Evolutionary conservation across 73 alveolate species (phyloP), one percentile per base, ranked within the genome.

Genomic region (Halteria grandinella): DNA sequence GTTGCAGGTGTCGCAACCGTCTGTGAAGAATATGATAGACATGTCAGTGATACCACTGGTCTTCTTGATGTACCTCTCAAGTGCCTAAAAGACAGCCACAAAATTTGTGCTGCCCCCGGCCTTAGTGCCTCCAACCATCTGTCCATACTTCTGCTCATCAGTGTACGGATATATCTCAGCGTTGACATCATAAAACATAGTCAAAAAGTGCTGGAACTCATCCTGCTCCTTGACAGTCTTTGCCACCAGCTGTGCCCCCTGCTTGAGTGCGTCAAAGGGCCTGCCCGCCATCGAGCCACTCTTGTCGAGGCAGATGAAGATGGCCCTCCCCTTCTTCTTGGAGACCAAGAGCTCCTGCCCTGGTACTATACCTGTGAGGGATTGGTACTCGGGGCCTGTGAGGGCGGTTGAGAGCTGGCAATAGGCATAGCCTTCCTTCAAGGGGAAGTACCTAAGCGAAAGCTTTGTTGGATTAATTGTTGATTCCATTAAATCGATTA

Each of bases 231-330:
- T 37, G 17, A 60, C 76, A n/a, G 52, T 52, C 34, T 64, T 14
- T 14, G 79, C 79, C n/a, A n/a, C n/a, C n/a, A n/a, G n/a, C n/a
- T n/a, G n/a, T n/a, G n/a, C n/a, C 2, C 90, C 90, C 44, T 58
- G 53, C 32, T 37, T 40, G 7, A 80, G 55, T 25, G 90, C 84
- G 12, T 52, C 52, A 37, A 41, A 80, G 5, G 89, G 83, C 27
- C 37, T 47, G 14, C 90, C 90, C 24, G 71, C n/a, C 90, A 80
- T 80, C 21, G 90, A 80, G 12, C 90, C 90, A 37, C 85, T 69
- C 32, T 33, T 33, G 63, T 80, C 90, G 0, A 80, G 52, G 12
- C 73, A 63, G 51, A 80, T 14, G 18, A 80, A 32, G 18, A 80
- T 50, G 7, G 80, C 64, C 43, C 77, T 34, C 10, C 77, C 77